A percentile compares a stretch with the other conserved stretches of the same genome.
Conservation (phyloP, 2,329 filamentous ascomycete genomes). For the Orbilia brochopaga region DNA sequence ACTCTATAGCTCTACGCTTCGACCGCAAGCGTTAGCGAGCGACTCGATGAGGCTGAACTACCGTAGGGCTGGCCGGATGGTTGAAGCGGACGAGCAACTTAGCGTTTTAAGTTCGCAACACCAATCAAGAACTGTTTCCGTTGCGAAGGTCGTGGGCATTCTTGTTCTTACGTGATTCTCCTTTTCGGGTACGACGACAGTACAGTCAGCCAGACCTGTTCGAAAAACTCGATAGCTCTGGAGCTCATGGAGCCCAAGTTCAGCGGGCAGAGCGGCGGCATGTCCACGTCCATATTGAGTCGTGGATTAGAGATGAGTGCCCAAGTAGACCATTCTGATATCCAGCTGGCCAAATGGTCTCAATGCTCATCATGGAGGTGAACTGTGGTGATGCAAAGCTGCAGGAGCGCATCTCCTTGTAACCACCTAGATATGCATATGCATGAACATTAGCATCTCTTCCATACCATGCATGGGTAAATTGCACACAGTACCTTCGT, state of each 20-base stretch:
- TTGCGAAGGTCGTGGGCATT: neutral
- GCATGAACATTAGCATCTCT: too few relatives aligned
- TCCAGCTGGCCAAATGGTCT: neutral
- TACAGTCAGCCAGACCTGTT: neutral
- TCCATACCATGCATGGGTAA: too few relatives aligned
- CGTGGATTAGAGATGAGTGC: too few relatives aligned
- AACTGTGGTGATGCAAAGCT: neutral
- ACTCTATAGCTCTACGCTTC: neutral
- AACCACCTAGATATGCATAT: too few relatives aligned
- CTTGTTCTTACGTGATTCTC: slow-evolving; percentile 1
- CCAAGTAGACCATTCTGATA: too few relatives aligned
- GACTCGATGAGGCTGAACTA: slow-evolving; percentile 28
- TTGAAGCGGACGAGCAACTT: slow-evolving; percentile 16
- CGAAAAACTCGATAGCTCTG: neutral
- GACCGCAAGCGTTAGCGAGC: slow-evolving; percentile 22
- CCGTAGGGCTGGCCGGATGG: slow-evolving; percentile 39
- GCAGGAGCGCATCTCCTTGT: too few relatives aligned
- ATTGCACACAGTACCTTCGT: too few relatives aligned
- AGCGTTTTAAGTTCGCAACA: slow-evolving; percentile 10
- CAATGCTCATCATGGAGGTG: too few relatives aligned
- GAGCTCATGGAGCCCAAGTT: neutral
- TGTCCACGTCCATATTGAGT: neutral
- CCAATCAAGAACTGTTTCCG: slow-evolving; percentile 13
- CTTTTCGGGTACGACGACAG: slow-evolving; percentile 20
- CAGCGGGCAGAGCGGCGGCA: neutral